Base-by-base conservation (phyloP, 176 grass and related monocot species). In the Zea luxurians region DNA sequence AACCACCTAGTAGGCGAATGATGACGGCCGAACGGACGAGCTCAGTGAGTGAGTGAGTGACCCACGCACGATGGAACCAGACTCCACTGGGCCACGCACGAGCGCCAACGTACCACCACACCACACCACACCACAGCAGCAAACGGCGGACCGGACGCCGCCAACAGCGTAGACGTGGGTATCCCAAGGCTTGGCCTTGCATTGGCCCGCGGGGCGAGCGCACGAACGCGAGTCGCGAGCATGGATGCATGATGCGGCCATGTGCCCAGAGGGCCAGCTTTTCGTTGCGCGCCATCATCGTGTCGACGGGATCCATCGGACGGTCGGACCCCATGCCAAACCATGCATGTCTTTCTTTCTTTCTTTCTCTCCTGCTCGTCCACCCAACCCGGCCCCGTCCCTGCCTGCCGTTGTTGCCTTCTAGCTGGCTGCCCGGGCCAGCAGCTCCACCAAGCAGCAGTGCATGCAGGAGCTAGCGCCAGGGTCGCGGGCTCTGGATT, bases 291-390 rank as follows among this genome's bases (percentile, higher is more conserved):
- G 60, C 43, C 75, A 77, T 77, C 13, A 77, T 77, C 60, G 7
- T 64, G 75, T 38, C 15, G 8, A 13, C 72, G 7, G 27, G 27
- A 27, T 27, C 27, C 27, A 27, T 27, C 27, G 27, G 27, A 27
- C 27, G 27, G 27, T 27, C 27, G 4, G 71, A 55, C 38, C 71
- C 52, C 17, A 58, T 36, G 27, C 27, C 60, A 62, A 36, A 27
- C 2, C 17, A 57, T 18, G 53, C 15, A 16, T 2, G 5, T 4
- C 8, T 17, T 7, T 21, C 0, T 3, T 27, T 2, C 50, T 37
- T 35, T 77, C 42, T 27, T 27, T 27, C 27, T 76, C 47, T 76
- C 49, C 74, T 37, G 74, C 74, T 47, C 38, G 18, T 75, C 73
- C 7, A 57, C n/a, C 15, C 16, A 15, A 34, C 20, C 58, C 21